Percentiles rank a stretch among this genome's conserved stretches.
phyloP scores from a whole-genome alignment of 2,329 filamentous ascomycete species.

The Leptographium flavum region DNA sequence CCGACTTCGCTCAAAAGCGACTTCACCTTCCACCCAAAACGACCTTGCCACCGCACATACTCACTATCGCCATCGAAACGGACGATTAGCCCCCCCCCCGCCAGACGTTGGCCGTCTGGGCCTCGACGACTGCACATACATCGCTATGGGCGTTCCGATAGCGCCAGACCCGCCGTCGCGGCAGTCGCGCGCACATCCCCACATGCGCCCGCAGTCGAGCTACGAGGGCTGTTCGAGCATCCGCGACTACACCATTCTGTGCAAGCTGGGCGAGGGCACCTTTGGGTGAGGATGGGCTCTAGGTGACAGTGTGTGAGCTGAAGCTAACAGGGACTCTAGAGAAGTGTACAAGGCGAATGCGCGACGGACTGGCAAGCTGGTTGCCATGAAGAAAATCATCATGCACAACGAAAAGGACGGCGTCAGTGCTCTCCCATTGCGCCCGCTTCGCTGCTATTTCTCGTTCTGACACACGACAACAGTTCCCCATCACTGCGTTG shows the following conservation, averaged over 20 bases:
- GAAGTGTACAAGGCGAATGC: constrained; percentile 86
- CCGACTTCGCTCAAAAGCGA: background rate
- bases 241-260: constrained; percentile 61
- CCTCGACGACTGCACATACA: background rate
- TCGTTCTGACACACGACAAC: constrained; percentile 4
- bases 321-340: constrained; percentile 23
- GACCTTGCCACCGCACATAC: too few relatives aligned
- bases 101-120: background rate
- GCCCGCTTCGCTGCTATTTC: background rate
- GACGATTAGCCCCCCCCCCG: background rate
- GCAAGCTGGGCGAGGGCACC: constrained; percentile 85
- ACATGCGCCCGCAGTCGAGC: constrained; percentile 39
- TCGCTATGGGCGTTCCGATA: background rate
- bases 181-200: constrained; percentile 26
- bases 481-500: constrained; percentile 95
- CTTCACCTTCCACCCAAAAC: background rate
- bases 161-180: background rate
- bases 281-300: constrained; percentile 52
- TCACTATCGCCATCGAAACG: background rate
- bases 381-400: constrained; percentile 95
- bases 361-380: constrained; percentile 56
- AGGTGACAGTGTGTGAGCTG: background rate
- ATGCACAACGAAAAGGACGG: constrained; percentile 99
- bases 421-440: constrained; percentile 29
- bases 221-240: constrained; percentile 81